Percentiles rank a stretch among this genome's conserved stretches.
phyloP scores from a whole-genome alignment of 148 eudicot genomes.

The Spergularia marina region DNA sequence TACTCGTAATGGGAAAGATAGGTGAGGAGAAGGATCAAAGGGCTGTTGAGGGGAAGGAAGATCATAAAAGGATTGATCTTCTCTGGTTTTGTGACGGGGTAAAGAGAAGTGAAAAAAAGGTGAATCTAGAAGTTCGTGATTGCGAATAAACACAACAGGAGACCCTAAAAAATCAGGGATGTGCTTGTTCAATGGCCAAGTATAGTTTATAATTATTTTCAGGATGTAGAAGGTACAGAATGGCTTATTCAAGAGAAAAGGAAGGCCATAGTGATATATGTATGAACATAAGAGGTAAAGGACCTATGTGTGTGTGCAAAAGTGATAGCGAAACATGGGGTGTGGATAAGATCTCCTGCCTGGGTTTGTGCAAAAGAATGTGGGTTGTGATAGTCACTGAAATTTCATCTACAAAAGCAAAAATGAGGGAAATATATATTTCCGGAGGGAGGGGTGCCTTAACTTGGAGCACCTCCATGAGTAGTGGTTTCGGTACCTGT shows the following conservation, averaged over 20 bases:
- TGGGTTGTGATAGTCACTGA: constrained; percentile 23
- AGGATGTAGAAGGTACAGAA: constrained; percentile 17
- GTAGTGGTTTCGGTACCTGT: constrained; percentile 28
- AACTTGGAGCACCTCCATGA: constrained; percentile 49
- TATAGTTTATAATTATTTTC: constrained; percentile 17
- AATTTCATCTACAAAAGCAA: constrained; percentile 28
- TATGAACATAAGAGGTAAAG: constrained; percentile 43
- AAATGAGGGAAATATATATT: constrained; percentile 17
- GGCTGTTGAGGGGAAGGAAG: neutral
- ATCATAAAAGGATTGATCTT: constrained; percentile 7
- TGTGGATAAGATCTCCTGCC: constrained; percentile 28
- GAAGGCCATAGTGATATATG: constrained; percentile 20
- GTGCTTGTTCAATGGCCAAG: constrained; percentile 8
- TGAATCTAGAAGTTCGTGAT: neutral
- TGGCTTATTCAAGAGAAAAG: constrained; percentile 25
- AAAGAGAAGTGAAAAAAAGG: neutral
- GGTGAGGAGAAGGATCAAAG: neutral
- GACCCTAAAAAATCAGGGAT: constrained; percentile 13
- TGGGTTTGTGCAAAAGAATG: constrained; percentile 33
- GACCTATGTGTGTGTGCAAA: constrained; percentile 30
- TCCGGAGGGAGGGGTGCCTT: constrained; percentile 23
- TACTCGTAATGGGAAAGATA: neutral
- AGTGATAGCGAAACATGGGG: constrained; percentile 26
- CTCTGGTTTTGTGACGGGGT: neutral
- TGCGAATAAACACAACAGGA: constrained; percentile 12